Conservation (phyloP, 2,329 filamentous ascomycete species). For the Penicillium rolfsii region DNA sequence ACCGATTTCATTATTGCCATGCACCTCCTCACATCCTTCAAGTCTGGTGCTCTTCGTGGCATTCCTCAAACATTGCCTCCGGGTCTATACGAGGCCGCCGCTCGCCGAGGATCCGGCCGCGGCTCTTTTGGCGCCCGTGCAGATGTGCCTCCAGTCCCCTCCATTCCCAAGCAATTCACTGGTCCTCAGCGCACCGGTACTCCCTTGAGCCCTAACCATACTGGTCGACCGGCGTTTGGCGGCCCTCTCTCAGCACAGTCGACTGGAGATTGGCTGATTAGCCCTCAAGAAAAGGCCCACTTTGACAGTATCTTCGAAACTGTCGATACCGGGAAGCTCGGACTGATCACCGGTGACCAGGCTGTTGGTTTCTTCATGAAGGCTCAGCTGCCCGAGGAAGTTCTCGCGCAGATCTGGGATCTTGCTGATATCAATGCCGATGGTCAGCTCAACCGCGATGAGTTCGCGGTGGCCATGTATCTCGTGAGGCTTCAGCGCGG, state of each 20-base stretch:
- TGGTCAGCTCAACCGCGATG: constrained; percentile 80
- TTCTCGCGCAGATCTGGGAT: constrained; percentile 94
- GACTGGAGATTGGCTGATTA: constrained; percentile 79
- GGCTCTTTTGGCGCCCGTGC: constrained; percentile 57
- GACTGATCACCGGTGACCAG: constrained; percentile 89
- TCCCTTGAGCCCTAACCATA: constrained; percentile 49
- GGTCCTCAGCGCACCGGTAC: constrained; percentile 62
- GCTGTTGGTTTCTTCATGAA: constrained; percentile 93
- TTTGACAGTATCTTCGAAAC: constrained; percentile 86
- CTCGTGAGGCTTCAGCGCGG: constrained; percentile 87
- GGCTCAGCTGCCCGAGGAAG: constrained; percentile 85
- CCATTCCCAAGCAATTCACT: constrained; percentile 81
- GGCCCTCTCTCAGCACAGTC: constrained; percentile 57
- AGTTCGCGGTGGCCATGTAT: constrained; percentile 97
- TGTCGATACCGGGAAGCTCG: constrained; percentile 78
- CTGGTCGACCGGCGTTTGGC: constrained; percentile 51
- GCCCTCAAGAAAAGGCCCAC: constrained; percentile 77
- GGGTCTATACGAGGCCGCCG: constrained; percentile 86
- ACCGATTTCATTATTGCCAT: constrained; percentile 98
- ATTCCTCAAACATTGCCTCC: constrained; percentile 81
- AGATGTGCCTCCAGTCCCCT: constrained; percentile 61
- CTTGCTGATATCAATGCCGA: constrained; percentile 91
- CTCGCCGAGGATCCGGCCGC: constrained; percentile 62
- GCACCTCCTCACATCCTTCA: constrained; percentile 92
- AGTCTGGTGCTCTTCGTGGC: constrained; percentile 76